phyloP scores from a whole-genome alignment of 2,329 filamentous ascomycete species.

The Gliomastix tumulicola region DNA sequence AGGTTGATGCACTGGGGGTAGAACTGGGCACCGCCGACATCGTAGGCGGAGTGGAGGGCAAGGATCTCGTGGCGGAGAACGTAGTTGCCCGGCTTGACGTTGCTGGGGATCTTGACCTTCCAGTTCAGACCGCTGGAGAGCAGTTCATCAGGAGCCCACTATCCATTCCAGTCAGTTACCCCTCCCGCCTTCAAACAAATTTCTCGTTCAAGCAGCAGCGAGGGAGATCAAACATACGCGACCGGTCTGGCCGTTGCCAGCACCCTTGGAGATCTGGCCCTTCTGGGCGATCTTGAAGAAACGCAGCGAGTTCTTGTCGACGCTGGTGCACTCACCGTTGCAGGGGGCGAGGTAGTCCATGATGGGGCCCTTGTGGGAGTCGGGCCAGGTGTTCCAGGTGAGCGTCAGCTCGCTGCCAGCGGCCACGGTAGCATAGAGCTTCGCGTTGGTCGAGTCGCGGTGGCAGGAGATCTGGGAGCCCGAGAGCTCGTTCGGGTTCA shows the following conservation, averaged over 20 bases:
- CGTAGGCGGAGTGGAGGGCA: slow-evolving; percentile 35
- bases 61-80: slow-evolving; percentile 46
- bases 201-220: no score
- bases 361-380: slow-evolving; percentile 51
- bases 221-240: no score
- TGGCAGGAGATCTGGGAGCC: slow-evolving; percentile 28
- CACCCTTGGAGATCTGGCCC: no score
- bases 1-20: slow-evolving; percentile 46
- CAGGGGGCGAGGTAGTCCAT: slow-evolving; percentile 51
- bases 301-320: slow-evolving; percentile 41
- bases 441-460: slow-evolving; percentile 20
- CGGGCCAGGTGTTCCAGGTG: slow-evolving; percentile 57
- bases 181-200: no score
- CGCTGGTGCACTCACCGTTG: no score
- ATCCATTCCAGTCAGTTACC: no score
- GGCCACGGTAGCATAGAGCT: slow-evolving; percentile 5
- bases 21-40: slow-evolving; percentile 29
- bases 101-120: slow-evolving; percentile 34
- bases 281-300: slow-evolving; percentile 63
- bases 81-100: slow-evolving; percentile 40
- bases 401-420: slow-evolving; percentile 10
- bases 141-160: no score
- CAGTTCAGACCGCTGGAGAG: slow-evolving; percentile 29
- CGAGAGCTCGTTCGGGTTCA: slow-evolving; percentile 26
- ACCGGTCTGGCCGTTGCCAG: no score